Base-by-base conservation (phyloP, 2,329 filamentous ascomycete genomes). In the Amauroascus niger region DNA sequence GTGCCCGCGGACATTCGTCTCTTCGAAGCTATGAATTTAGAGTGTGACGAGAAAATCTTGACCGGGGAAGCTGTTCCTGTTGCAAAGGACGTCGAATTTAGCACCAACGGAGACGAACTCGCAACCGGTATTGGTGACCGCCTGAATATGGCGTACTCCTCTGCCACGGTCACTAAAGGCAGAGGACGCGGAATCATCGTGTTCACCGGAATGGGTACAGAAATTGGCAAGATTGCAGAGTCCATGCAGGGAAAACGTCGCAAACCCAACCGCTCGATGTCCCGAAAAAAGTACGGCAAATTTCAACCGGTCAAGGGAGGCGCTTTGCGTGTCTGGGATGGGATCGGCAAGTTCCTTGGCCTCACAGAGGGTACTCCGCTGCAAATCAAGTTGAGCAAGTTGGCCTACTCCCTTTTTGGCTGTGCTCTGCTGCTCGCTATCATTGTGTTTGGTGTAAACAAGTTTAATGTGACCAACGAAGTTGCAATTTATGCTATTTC, bases 331-430 rank as follows among this genome's bases (percentile, higher is more conserved):
- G 65, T 69, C 26, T 74, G 69, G 58, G 76, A 79, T 62, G 69
- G 69, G 20, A 61, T 77, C 56, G 75, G 77, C 43, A 73, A 74
- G 57, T 79, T 83, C 58, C 69, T 83, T 41, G 80, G 81, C 49
- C 71, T 83, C 53, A 78, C 74, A 47, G 76, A 86, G 52, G 88
- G 88, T 48, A 95, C 89, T 1, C 89, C 89, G 0, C 75, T 95
- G 44, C 88, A 94, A 71, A 83, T 85, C 60, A 91, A 87, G 64
- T 77, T 95, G 49, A 88, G 86, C 71, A 88, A 90, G 69, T 84
- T 95, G 63, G 88, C 89, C 26, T 82, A 93, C 41, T 66, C 88
- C 2, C 79, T 95, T 1, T 94, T 95, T 64, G 82, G 77, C 45
- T 79, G 88, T 49, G 89, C 80, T 5, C 75, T 83, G 40, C 60